Evolutionary conservation across 257 asterid species (phyloP), one percentile per base, ranked within the genome.

Genomic region (Phtheirospermum japonicum): DNA sequence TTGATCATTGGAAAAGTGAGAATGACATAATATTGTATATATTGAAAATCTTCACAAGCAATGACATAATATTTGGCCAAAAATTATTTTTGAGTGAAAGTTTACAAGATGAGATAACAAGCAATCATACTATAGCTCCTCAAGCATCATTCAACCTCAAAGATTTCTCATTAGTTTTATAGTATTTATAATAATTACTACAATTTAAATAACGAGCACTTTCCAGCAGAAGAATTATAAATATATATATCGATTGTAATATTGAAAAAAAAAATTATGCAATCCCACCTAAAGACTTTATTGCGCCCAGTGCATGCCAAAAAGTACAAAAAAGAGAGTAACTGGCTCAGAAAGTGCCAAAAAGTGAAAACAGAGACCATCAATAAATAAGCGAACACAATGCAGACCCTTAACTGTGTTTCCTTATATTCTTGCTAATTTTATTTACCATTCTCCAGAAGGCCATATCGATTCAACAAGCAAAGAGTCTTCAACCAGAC

Each of bases 261-360:
- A 48, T 46, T 18, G 19, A 8, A 36, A 33, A 26, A n/a, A 36
- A 51, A 73, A 63, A 57, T 56, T 62, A 42, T 17, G 39, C 7
- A n/a, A 73, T 57, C 63, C 34, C 59, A 68, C 64, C 31, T 31
- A 13, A 17, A 18, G 57, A 12, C 51, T 61, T 61, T 66, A 72
- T 46, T 72, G 33, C 57, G 6, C 32, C n/a, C 56, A 37, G 61
- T 51, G 46, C 72, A 40, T 50, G 75, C 37, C 37, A 60, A 28
- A 60, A 45, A 60, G 58, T 54, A 54, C 60, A 61, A 60, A 46
- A 60, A 60, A 49, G 23, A 23, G 69, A 43, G 69, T 52, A 72
- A 34, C 54, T 32, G 72, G 12, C 51, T 5, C 51, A 31, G 12
- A 34, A 61, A 48, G 46, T 60, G 54, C 53, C 32, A 55, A 52